Percentiles rank a stretch among this genome's conserved stretches.
phyloP scores from a whole-genome alignment of 768 basidiomycete species.

The Suillus discolor region DNA sequence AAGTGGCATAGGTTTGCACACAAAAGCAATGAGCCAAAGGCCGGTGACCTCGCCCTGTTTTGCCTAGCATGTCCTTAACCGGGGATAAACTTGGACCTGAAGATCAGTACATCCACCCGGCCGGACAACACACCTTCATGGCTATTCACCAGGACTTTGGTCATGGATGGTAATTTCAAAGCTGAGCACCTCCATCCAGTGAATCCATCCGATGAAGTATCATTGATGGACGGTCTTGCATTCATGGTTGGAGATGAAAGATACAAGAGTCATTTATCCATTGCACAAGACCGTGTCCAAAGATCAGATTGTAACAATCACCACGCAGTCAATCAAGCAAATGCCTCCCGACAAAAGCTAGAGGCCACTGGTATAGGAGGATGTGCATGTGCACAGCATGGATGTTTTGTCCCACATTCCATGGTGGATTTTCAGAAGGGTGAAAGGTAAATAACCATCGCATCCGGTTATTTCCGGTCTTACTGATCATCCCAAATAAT shows the following conservation, averaged over 20 bases:
- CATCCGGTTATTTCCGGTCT: not conserved
- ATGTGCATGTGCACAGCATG: slow-evolving; percentile 33
- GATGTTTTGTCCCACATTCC: slow-evolving; percentile 31
- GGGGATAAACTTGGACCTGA: not conserved
- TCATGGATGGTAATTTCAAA: not conserved
- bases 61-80: not conserved
- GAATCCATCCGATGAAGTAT: not conserved
- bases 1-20: slow-evolving; percentile 18
- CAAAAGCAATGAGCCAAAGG: not conserved
- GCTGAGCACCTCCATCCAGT: not conserved
- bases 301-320: slow-evolving; percentile 20
- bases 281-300: slow-evolving; percentile 6
- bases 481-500: not conserved
- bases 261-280: not conserved
- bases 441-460: slow-evolving; percentile 23
- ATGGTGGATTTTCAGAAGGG: slow-evolving; percentile 37
- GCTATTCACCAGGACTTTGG: not conserved
- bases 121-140: not conserved
- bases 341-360: slow-evolving; percentile 15
- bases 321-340: slow-evolving; percentile 18
- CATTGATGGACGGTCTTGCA: not conserved
- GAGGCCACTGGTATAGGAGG: slow-evolving; percentile 33
- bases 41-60: not conserved
- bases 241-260: not conserved
- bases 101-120: not conserved